Conservation (phyloP, 2,329 filamentous ascomycete species). For the Dothidotthia symphoricarpi region DNA sequence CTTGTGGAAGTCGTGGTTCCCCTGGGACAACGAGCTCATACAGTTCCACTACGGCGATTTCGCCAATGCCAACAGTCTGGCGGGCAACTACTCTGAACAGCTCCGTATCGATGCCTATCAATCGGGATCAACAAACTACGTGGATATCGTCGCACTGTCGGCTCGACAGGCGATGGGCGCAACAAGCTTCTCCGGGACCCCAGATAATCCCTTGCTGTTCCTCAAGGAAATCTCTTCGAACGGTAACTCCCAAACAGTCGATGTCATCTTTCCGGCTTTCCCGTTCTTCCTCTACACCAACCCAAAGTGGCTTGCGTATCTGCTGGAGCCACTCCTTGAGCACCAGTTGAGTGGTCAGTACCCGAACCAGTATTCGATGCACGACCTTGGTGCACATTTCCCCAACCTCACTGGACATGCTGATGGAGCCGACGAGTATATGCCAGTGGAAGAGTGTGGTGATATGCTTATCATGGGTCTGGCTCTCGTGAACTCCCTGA, state of each 20-base stretch:
- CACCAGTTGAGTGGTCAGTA: slow-evolving; percentile 81
- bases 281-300: slow-evolving; percentile 87
- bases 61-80: slow-evolving; percentile 60
- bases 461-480: slow-evolving; percentile 83
- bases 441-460: slow-evolving; percentile 76
- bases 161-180: slow-evolving; percentile 79
- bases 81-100: slow-evolving; percentile 70
- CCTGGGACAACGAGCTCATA: slow-evolving; percentile 61
- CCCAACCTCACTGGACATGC: slow-evolving; percentile 75
- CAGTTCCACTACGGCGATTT: slow-evolving; percentile 77
- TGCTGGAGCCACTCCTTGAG: slow-evolving; percentile 76
- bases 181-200: slow-evolving; percentile 70
- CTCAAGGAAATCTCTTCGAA: slow-evolving; percentile 84
- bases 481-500: slow-evolving; percentile 71
- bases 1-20: slow-evolving; percentile 75
- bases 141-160: slow-evolving; percentile 73
- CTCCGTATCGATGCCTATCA: slow-evolving; percentile 68
- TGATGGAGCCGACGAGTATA: slow-evolving; percentile 68
- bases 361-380: slow-evolving; percentile 77
- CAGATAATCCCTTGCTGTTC: slow-evolving; percentile 70
- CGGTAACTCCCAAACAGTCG: slow-evolving; percentile 81
- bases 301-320: slow-evolving; percentile 74
- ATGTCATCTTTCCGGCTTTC: slow-evolving; percentile 83
- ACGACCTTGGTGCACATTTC: slow-evolving; percentile 70
- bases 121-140: slow-evolving; percentile 72